Conservation (phyloP, 148 eudicot species). For the Nepenthes gracilis region DNA sequence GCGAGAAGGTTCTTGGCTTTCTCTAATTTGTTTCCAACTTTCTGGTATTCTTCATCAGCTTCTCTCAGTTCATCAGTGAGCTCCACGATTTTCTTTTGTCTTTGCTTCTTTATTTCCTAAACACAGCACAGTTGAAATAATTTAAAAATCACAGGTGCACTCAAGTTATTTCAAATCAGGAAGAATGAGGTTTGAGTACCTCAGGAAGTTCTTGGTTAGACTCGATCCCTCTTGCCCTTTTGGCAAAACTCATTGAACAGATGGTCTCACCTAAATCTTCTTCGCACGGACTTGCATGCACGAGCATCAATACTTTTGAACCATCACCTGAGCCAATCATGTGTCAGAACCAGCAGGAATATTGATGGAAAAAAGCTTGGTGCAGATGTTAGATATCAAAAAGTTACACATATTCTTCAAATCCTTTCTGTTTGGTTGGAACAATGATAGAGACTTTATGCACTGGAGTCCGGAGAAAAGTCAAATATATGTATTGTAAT, state of each 20-base stretch:
- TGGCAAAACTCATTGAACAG: conserved; percentile 56
- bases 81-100: conserved; percentile 33
- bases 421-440: no score
- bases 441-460: no score
- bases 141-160: background rate
- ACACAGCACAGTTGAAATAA: background rate
- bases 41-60: conserved; percentile 36
- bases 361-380: background rate
- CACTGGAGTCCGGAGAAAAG: no score
- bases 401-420: no score
- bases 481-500: no score
- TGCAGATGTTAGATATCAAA: no score
- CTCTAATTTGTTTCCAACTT: conserved; percentile 22
- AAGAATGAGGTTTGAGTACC: conserved; percentile 12
- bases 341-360: background rate
- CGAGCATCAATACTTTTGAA: conserved; percentile 61
- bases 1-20: conserved; percentile 31
- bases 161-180: background rate
- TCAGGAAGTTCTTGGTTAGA: conserved; percentile 39
- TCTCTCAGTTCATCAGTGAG: conserved; percentile 34
- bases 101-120: conserved; percentile 41
- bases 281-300: conserved; percentile 52
- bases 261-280: conserved; percentile 58
- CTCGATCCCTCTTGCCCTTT: conserved; percentile 59
- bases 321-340: conserved; percentile 34